These are phyloP conservation scores for Vitis hybrid DNA, from an alignment of 177 flowering plant species.

Conservation along the genomic window DNA sequence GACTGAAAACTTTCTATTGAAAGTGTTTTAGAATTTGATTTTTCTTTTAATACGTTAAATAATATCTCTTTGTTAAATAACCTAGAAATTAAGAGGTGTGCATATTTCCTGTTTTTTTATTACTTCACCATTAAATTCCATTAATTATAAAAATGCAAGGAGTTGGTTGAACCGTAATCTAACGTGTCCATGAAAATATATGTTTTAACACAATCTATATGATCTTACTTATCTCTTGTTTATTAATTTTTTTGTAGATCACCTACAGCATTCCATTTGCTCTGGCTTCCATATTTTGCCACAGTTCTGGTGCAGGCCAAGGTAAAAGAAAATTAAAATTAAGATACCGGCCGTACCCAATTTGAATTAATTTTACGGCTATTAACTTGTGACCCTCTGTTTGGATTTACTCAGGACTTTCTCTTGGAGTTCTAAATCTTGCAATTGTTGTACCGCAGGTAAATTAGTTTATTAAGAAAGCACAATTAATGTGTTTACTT, in stretches of 20 bases:
- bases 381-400: background rate
- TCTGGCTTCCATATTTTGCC: slow-evolving; percentile 61
- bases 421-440: slow-evolving; percentile 65
- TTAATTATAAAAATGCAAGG: no score
- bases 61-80: background rate
- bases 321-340: slow-evolving; percentile 28
- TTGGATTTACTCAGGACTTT: slow-evolving; percentile 38
- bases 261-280: slow-evolving; percentile 78
- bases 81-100: no score
- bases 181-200: no score
- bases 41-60: background rate
- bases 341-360: background rate
- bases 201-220: no score
- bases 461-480: background rate
- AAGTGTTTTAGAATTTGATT: background rate
- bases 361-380: background rate
- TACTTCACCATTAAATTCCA: no score
- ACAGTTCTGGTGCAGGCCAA: slow-evolving; percentile 61
- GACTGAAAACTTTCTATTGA: background rate
- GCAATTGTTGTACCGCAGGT: slow-evolving; percentile 73
- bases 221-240: no score
- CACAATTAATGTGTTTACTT: no score
- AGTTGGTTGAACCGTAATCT: no score
- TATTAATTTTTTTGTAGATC: slow-evolving; percentile 31
- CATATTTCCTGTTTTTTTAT: no score